These are phyloP conservation scores for Ustilago crameri DNA, from an alignment of 1,284 basidiomycete genomes.

Conservation along the genomic window DNA sequence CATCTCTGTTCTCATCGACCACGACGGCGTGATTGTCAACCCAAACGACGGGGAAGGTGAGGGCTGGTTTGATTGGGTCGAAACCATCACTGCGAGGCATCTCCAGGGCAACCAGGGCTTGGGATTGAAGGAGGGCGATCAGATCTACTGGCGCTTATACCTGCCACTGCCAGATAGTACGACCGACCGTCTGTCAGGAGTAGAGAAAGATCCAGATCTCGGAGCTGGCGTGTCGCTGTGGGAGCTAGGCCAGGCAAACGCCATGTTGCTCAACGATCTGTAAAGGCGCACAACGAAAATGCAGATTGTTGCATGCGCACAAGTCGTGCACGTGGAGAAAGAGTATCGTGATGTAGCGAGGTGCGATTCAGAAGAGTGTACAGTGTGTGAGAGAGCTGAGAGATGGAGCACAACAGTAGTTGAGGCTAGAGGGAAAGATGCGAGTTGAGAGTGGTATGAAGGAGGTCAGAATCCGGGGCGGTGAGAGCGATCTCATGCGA, in stretches of 20 bases:
- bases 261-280: slow-evolving; percentile 21
- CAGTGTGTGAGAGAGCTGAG: slow-evolving; percentile 1
- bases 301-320: neutral
- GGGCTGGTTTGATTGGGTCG: slow-evolving; percentile 34
- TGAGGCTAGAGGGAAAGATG: neutral
- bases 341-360: too few species aligned
- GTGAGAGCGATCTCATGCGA: too few species aligned
- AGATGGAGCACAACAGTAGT: slow-evolving; percentile 9
- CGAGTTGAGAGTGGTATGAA: neutral
- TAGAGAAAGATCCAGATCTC: slow-evolving; percentile 3
- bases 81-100: slow-evolving; percentile 17
- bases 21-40: slow-evolving; percentile 26
- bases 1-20: slow-evolving; percentile 12
- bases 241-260: slow-evolving; percentile 42
- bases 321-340: neutral
- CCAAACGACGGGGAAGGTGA: slow-evolving; percentile 11
- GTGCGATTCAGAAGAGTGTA: too few species aligned
- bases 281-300: neutral
- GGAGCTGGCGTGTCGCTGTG: slow-evolving; percentile 32
- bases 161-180: slow-evolving; percentile 18
- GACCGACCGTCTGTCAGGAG: neutral
- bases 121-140: slow-evolving; percentile 29
- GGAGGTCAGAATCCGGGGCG: too few species aligned
- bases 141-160: slow-evolving; percentile 39
- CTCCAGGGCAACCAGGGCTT: neutral